phyloP scores from a whole-genome alignment of 1,284 basidiomycete genomes.

The Schizophyllum amplum region DNA sequence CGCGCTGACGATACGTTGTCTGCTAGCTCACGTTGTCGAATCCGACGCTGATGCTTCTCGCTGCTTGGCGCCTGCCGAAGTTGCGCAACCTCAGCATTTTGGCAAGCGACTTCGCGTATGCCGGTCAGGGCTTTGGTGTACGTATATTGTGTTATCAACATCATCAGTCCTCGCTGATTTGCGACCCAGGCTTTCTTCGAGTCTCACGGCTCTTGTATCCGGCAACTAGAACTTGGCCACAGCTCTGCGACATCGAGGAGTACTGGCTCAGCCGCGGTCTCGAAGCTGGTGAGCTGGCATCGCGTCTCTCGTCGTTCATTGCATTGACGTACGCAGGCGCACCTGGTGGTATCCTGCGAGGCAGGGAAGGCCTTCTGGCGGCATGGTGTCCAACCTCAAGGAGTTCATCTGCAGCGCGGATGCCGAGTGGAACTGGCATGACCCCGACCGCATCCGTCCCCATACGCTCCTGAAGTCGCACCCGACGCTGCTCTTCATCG shows the following conservation, averaged over 20 bases:
- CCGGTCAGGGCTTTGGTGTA: slow-evolving; percentile 42
- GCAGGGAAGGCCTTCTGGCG: slow-evolving; percentile 26
- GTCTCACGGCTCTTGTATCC: slow-evolving; percentile 50
- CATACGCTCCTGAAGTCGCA: slow-evolving; percentile 62
- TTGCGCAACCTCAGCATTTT: slow-evolving; percentile 57
- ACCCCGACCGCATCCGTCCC: slow-evolving; percentile 72
- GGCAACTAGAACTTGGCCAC: slow-evolving; percentile 64
- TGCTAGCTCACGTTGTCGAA: slow-evolving; percentile 55
- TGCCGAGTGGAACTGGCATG: slow-evolving; percentile 72
- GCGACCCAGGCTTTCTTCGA: slow-evolving; percentile 43
- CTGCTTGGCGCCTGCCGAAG: slow-evolving; percentile 48
- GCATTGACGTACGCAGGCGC: slow-evolving; percentile 15
- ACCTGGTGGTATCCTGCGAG: slow-evolving; percentile 24
- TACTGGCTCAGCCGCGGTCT: slow-evolving; percentile 39
- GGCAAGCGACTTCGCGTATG: slow-evolving; percentile 60
- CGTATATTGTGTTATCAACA: not conserved
- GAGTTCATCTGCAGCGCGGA: slow-evolving; percentile 68
- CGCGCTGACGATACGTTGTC: not conserved
- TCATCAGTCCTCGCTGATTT: not conserved
- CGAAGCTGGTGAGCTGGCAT: not conserved
- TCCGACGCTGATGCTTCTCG: slow-evolving; percentile 55
- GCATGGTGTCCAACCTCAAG: slow-evolving; percentile 53
- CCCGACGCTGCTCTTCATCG: slow-evolving; percentile 53
- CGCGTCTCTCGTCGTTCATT: too few species aligned
- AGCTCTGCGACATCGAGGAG: slow-evolving; percentile 57